These are phyloP conservation scores for Pichia cephalocereana DNA, from an alignment of 805 yeast species.

Conservation along the genomic window DNA sequence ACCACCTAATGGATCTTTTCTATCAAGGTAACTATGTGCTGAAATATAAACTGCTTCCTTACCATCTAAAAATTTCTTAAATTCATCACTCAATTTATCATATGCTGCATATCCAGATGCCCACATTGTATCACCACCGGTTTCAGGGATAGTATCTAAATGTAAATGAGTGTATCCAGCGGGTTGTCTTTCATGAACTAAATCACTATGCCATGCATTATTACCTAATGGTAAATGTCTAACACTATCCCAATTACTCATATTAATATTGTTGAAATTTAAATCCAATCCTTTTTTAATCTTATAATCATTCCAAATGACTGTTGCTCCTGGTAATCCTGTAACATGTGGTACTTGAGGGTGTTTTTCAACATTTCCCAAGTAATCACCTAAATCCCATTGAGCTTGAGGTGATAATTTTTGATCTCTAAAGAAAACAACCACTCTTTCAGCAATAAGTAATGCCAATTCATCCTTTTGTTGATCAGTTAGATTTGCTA, in stretches of 20 bases:
- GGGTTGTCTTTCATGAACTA: slow-evolving; percentile 48
- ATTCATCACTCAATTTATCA: slow-evolving; percentile 43
- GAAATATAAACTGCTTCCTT: slow-evolving; percentile 37
- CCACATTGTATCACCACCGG: slow-evolving; percentile 52
- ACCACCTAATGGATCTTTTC: slow-evolving; percentile 36
- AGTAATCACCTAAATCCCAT: slow-evolving; percentile 35
- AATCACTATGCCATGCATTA: slow-evolving; percentile 38
- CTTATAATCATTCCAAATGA: slow-evolving; percentile 33
- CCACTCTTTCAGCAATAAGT: slow-evolving; percentile 38
- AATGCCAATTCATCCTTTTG: slow-evolving; percentile 41
- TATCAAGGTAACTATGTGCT: slow-evolving; percentile 30
- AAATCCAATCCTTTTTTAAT: slow-evolving; percentile 17
- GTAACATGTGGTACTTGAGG: slow-evolving; percentile 28
- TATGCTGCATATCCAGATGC: slow-evolving; percentile 50
- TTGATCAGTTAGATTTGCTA: slow-evolving; percentile 31
- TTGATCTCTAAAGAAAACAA: slow-evolving; percentile 43
- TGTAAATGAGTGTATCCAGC: slow-evolving; percentile 48
- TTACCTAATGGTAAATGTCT: slow-evolving; percentile 11
- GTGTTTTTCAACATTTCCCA: slow-evolving; percentile 36
- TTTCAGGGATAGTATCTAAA: slow-evolving; percentile 38
- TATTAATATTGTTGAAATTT: slow-evolving; percentile 13
- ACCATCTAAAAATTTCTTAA: slow-evolving; percentile 43
- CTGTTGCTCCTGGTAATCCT: slow-evolving; percentile 30
- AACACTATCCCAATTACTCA: slow-evolving; percentile 13
- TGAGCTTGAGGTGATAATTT: slow-evolving; percentile 35